A percentile compares a stretch with the other conserved stretches of the same genome.
phyloP scores from a whole-genome alignment of 306 rosid species.

The Amphicarpaea edgeworthii region DNA sequence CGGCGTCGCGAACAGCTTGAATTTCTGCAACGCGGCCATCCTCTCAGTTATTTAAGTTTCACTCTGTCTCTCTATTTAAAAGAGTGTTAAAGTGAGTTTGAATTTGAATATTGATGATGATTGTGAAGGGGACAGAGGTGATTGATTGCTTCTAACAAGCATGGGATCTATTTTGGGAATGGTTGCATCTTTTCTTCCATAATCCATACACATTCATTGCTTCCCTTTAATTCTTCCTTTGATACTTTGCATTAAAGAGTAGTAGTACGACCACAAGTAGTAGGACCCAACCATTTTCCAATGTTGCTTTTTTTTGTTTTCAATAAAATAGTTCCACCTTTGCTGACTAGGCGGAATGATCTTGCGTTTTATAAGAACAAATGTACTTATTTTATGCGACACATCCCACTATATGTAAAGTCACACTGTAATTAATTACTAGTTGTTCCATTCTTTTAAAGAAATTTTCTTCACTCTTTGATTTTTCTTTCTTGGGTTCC shows the following conservation, averaged over 20 bases:
- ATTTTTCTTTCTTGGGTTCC: not conserved
- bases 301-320: not conserved
- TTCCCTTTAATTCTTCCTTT: conserved; percentile 39
- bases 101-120: conserved; percentile 66
- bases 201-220: conserved; percentile 41
- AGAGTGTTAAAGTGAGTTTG: conserved; percentile 46
- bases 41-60: not conserved
- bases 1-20: conserved; percentile 80
- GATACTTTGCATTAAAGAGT: conserved; percentile 8
- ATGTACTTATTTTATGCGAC: not conserved
- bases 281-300: conserved; percentile 38
- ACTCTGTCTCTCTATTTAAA: conserved; percentile 18
- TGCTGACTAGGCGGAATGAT: not conserved
- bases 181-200: conserved; percentile 44
- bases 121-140: conserved; percentile 42
- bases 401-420: not conserved
- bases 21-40: conserved; percentile 82
- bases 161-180: conserved; percentile 66
- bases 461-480: not conserved
- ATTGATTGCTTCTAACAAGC: conserved; percentile 59
- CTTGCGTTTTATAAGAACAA: not conserved
- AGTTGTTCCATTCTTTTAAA: not conserved
- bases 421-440: not conserved
- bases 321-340: not conserved
- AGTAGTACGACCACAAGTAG: not conserved